Evolutionary conservation across 257 asterid species (phyloP).

Genomic region (Craterostigma plantagineum): DNA sequence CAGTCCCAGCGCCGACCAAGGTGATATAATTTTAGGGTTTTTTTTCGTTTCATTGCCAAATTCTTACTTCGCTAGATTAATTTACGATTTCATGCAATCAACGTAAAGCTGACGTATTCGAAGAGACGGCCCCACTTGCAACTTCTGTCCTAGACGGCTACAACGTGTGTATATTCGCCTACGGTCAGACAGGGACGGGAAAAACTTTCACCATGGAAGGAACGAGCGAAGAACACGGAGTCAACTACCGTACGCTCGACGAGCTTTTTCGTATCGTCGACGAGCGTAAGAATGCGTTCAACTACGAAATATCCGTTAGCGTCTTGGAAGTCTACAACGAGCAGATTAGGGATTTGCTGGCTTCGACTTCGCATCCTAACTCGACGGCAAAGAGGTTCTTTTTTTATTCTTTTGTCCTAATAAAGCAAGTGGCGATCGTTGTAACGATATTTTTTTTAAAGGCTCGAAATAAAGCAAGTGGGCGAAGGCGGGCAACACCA

Average conservation of each 20-base stretch:
- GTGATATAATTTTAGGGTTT: conserved; percentile 27
- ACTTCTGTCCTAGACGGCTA: conserved; percentile 88
- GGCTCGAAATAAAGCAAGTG: conserved; percentile 88
- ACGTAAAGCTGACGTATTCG: conserved; percentile 68
- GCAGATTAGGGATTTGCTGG: conserved; percentile 72
- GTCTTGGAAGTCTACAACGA: conserved; percentile 95
- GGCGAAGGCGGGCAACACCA: conserved; percentile 72
- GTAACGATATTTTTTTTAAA: conserved; percentile 12
- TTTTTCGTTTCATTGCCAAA: too few species aligned
- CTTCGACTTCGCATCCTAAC: too few species aligned
- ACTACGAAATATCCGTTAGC: conserved; percentile 65
- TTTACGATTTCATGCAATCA: conserved; percentile 7
- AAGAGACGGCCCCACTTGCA: conserved; percentile 80
- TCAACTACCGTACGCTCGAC: conserved; percentile 81
- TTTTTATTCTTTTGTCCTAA: too few species aligned
- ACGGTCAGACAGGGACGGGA: conserved; percentile 97
- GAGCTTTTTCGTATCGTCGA: conserved; percentile 58
- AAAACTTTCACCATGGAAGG: conserved; percentile 98
- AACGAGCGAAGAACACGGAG: conserved; percentile 78
- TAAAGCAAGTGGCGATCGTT: too few species aligned
- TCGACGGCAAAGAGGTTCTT: conserved; percentile 8
- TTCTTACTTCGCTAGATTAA: too few species aligned
- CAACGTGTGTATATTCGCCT: conserved; percentile 84
- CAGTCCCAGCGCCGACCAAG: conserved; percentile 69
- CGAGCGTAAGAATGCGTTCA: conserved; percentile 50